Evolutionary conservation across 768 basidiomycete genomes (phyloP).

Genomic region (Mrakia frigida): DNA sequence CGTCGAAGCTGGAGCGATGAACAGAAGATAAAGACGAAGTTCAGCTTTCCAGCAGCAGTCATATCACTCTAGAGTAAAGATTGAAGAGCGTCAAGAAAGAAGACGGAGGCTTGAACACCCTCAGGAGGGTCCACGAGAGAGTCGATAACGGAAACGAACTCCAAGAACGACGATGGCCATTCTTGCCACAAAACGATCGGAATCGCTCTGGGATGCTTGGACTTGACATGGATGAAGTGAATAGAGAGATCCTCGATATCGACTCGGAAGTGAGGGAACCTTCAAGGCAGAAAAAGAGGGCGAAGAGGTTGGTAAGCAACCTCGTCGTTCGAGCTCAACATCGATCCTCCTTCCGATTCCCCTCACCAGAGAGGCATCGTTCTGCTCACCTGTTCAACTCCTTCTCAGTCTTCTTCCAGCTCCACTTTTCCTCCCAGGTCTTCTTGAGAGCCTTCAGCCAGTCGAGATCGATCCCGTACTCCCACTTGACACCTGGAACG

Average conservation of each 20-base stretch:
- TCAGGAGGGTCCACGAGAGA: constrained; percentile 39
- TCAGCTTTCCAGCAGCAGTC: not conserved
- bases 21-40: not conserved
- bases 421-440: constrained; percentile 34
- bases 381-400: constrained; percentile 30
- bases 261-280: constrained; percentile 35
- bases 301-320: too few relatives aligned
- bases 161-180: constrained; percentile 47
- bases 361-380: not conserved
- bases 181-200: constrained; percentile 39
- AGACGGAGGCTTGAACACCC: constrained; percentile 4
- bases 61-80: not conserved
- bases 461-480: constrained; percentile 17
- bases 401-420: constrained; percentile 34
- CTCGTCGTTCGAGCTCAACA: not conserved
- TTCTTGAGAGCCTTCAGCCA: constrained; percentile 12
- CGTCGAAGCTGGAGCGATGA: constrained; percentile 27
- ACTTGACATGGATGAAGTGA: constrained; percentile 38
- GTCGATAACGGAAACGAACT: constrained; percentile 43
- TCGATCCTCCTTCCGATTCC: not conserved
- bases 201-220: constrained; percentile 36
- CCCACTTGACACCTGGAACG: constrained; percentile 5
- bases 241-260: constrained; percentile 32
- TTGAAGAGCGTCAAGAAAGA: not conserved
- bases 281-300: not conserved